Base-by-base conservation (phyloP, 1,139 yeast genomes). In the Saccharomyces hybrid region DNA sequence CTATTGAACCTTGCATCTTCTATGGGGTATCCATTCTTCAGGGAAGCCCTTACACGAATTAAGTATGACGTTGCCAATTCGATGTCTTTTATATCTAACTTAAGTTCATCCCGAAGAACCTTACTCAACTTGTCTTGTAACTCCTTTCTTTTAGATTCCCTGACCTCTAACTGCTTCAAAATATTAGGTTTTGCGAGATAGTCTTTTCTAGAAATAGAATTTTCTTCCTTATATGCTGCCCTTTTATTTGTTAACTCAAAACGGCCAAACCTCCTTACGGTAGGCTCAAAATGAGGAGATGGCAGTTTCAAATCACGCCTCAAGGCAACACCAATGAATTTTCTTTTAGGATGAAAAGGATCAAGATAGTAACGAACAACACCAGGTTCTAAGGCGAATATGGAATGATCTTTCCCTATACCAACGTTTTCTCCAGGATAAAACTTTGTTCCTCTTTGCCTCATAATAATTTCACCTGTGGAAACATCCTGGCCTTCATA, bases 391-490 rank as follows among this genome's bases (percentile, higher is more conserved):
- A 78, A 68, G 2, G 99, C 97, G 72, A 78, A 90, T 42, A 93
- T 81, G 2, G 99, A 93, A 69, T 91, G 98, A 70, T 93, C 99
- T 62, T 82, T 84, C 60, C 99, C 99, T 59, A 93, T 87, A 20
- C 87, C 88, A 26, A 83, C 85, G 63, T 93, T 91, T 61, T 88
- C 96, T 48, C 99, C 99, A 0, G 99, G 98, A 66, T 84, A 95
- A 69, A 91, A 87, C 64, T 82, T 85, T n/a, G 99, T 90, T 66
- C 99, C 99, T 69, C 98, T 81, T 69, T 93, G 99, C 71, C 98
- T 83, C 83, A 88, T 83, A 48, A 93, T 78, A 62, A 93, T 91
- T 66, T 90, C 88, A n/a, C 98, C 98, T 0, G 88, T 83, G 53
- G 79, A 77, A 1, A 84, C 88, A 41, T 64, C 64, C 50, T 73